Percentiles rank a stretch among this genome's conserved stretches.
These are phyloP conservation scores for Fusarium tjaetaba DNA, from an alignment of 2,329 filamentous ascomycete genomes.

Conservation along the genomic window DNA sequence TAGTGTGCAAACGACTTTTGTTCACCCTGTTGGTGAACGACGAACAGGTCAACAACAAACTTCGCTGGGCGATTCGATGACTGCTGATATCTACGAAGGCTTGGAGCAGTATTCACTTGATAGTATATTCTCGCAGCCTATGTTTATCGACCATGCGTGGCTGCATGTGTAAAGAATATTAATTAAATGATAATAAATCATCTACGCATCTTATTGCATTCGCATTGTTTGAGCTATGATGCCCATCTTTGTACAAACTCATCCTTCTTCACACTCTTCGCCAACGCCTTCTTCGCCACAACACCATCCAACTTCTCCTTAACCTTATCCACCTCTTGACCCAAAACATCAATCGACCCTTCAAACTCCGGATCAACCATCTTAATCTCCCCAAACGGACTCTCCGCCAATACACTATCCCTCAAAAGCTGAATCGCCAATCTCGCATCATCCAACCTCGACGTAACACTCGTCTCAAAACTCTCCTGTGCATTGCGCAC, in stretches of 20 bases:
- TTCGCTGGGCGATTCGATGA: not conserved
- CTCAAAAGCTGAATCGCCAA: conserved; percentile 60
- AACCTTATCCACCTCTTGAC: conserved; percentile 56
- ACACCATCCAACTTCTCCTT: conserved; percentile 52
- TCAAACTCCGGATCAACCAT: conserved; percentile 65
- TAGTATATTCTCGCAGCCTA: conserved; percentile 34
- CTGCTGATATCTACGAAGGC: conserved; percentile 13
- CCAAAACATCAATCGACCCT: conserved; percentile 58
- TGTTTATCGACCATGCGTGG: conserved; percentile 35
- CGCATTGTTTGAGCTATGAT: not conserved
- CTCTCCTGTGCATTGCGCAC: conserved; percentile 58
- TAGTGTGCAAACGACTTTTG: conserved; percentile 30
- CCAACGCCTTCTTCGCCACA: conserved; percentile 50
- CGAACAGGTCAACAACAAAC: not conserved
- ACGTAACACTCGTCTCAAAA: conserved; percentile 56
- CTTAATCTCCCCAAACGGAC: conserved; percentile 57
- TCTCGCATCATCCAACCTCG: conserved; percentile 58
- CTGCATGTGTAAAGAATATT: conserved; percentile 15
- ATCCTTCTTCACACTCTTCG: conserved; percentile 59
- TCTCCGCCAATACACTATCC: conserved; percentile 65
- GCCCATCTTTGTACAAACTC: conserved; percentile 55
- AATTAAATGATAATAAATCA: not conserved
- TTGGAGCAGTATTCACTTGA: conserved; percentile 32
- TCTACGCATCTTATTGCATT: not conserved
- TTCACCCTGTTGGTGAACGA: conserved; percentile 19